Base-by-base conservation (phyloP, 345 rosid genomes). In the Erysimum cheiranthoides region DNA sequence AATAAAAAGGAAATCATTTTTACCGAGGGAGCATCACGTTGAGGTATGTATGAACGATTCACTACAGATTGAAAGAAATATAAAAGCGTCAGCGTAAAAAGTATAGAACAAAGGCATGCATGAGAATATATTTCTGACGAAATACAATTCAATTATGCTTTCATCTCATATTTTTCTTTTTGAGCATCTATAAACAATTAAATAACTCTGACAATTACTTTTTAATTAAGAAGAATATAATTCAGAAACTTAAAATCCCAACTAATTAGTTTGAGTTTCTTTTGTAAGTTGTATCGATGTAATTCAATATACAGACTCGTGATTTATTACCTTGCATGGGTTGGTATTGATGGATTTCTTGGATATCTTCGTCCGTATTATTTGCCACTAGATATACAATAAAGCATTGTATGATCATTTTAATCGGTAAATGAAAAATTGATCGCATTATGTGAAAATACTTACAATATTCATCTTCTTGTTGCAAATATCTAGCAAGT, bases 21-120 rank as follows among this genome's bases (percentile, higher is more conserved):
- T 67, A 75, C 79, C 79, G 62, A 75, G 4, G 54, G 54, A 59
- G 14, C 36, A 31, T 75, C 68, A 50, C 68, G 61, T 59, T 75
- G 45, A 67, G 78, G 57, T 49, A 59, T 67, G 68, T 30, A 67
- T 1, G 79, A 67, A 75, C 28, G 67, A 61, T 67, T 67, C 54
- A 40, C 79, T 75, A 45, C 17, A 74, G 6, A 30, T 47, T 27
- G 28, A 10, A 50, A 3, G 11, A 66, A 74, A 66, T 5, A 74
- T 8, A 5, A 28, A 62, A 50, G 7, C 35, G 40, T 61, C 10
- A 58, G 12, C 2, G 12, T 47, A 27, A 38, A 14, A 38, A 49
- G 8, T 17, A 43, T 38, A 11, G 14, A 66, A 56, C 8, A 49
- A 12, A 58, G n/a, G 6, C 12, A 17, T 17, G 32, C 12, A 17